A percentile compares a stretch with the other conserved stretches of the same genome.
phyloP scores from a whole-genome alignment of 169 alveolate genomes.

The Theileria equi region DNA sequence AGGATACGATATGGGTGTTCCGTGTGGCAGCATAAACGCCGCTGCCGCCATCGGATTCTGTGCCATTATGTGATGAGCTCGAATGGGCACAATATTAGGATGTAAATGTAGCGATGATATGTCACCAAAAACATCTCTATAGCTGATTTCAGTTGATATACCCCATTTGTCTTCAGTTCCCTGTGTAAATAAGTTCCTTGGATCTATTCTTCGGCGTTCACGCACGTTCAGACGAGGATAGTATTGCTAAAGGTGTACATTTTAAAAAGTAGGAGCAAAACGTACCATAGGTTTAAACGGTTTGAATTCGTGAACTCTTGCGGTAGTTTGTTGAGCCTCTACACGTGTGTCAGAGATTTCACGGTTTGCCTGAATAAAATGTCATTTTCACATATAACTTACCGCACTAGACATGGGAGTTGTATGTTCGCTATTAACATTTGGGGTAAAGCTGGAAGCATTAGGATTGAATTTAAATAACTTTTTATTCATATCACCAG shows the following conservation, averaged over 20 bases:
- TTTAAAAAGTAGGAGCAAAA: neutral
- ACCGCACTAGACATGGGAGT: too few species aligned
- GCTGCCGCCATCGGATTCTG: constrained; percentile 20
- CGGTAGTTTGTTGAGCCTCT: constrained; percentile 1
- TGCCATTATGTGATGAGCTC: constrained; percentile 38
- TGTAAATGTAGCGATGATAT: neutral
- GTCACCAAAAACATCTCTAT: constrained; percentile 55
- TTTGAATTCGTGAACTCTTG: constrained; percentile 9
- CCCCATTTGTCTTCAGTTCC: constrained; percentile 38
- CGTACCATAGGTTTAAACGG: constrained; percentile 49
- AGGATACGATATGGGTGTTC: constrained; percentile 34
- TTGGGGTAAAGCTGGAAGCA: constrained; percentile 59
- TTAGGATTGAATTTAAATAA: constrained; percentile 58
- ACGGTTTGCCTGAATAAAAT: neutral
- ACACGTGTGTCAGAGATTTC: neutral
- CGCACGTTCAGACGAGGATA: constrained; percentile 46
- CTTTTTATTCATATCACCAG: constrained; percentile 36
- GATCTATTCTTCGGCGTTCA: constrained; percentile 6
- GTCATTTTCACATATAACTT: neutral
- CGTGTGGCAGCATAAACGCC: constrained; percentile 38
- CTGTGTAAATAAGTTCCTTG: neutral
- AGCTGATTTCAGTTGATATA: constrained; percentile 30
- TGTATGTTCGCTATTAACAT: neutral
- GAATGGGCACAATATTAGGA: constrained; percentile 23
- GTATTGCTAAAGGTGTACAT: neutral